Conservation (phyloP, 2,329 filamentous ascomycete genomes). For the Ophiostoma sp. region DNA sequence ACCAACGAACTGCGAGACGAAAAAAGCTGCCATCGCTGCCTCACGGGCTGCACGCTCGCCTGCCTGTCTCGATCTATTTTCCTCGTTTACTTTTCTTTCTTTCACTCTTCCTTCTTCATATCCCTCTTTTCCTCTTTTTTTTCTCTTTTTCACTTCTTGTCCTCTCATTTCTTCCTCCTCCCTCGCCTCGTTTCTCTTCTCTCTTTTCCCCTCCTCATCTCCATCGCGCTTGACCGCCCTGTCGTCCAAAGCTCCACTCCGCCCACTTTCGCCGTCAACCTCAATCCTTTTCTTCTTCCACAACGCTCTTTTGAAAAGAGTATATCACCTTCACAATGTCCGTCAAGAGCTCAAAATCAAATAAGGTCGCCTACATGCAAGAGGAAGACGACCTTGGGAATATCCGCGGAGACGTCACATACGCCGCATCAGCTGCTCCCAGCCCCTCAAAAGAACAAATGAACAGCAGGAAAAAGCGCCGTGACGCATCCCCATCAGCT, state of each 20-base stretch:
- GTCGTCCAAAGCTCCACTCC: not conserved
- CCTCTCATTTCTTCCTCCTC: not conserved
- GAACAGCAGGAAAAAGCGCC: constrained; percentile 51
- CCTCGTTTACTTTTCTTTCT: not conserved
- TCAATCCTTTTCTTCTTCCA: not conserved
- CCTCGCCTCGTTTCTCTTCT: not conserved
- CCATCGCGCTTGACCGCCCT: constrained; percentile 1
- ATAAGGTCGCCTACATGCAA: constrained; percentile 48
- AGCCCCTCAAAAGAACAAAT: constrained; percentile 51
- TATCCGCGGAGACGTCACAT: constrained; percentile 42
- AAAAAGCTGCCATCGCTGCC: constrained; percentile 12
- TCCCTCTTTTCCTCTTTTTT: not conserved
- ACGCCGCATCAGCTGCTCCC: constrained; percentile 50
- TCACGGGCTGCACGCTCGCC: constrained; percentile 17
- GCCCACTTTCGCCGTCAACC: not conserved
- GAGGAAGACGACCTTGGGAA: constrained; percentile 54
- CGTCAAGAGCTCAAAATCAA: constrained; percentile 33
- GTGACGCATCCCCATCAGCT: constrained; percentile 43
- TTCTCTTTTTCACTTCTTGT: constrained; percentile 8
- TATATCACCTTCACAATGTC: constrained; percentile 43
- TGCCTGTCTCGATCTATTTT: not conserved
- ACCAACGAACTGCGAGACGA: constrained; percentile 2
- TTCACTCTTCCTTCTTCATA: not conserved
- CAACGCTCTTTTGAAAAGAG: constrained; percentile 6
- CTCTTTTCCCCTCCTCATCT: not conserved